These are phyloP conservation scores for Artemisia tridentata DNA, from an alignment of 129 eudicot genomes.

Conservation along the genomic window DNA sequence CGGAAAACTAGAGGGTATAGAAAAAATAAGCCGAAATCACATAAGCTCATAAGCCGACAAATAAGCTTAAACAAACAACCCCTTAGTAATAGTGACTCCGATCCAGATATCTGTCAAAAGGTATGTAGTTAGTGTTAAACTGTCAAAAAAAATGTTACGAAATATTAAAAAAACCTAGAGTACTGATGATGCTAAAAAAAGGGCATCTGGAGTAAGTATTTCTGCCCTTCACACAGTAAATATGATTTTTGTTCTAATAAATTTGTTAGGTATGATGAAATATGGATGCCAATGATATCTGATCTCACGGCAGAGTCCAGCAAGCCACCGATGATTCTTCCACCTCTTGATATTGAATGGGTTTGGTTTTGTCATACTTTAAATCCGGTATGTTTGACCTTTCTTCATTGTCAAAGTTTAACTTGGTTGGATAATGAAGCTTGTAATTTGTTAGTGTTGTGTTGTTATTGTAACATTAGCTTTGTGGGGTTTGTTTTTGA, in stretches of 20 bases:
- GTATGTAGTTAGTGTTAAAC: too few species aligned
- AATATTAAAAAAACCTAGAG: too few species aligned
- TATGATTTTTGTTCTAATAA: neutral
- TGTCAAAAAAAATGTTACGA: too few species aligned
- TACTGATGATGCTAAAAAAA: neutral
- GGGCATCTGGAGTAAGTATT: neutral
- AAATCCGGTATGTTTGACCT: slow-evolving; percentile 55
- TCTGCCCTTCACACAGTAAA: too few species aligned
- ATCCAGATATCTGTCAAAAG: too few species aligned
- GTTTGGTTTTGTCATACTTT: slow-evolving; percentile 95
- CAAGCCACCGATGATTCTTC: slow-evolving; percentile 70
- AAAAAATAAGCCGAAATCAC: too few species aligned
- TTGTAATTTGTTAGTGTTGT: neutral
- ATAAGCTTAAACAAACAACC: too few species aligned
- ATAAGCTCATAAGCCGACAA: too few species aligned
- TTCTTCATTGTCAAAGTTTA: neutral
- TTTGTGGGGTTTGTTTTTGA: neutral
- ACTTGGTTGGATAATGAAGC: neutral
- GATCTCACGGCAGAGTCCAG: slow-evolving; percentile 59
- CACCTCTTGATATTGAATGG: slow-evolving; percentile 98
- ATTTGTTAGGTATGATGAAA: slow-evolving; percentile 60
- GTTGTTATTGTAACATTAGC: neutral
- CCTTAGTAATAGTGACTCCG: too few species aligned
- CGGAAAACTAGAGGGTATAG: too few species aligned
- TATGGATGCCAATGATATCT: slow-evolving; percentile 97